Evolutionary conservation across 139 green algal species (phyloP), one percentile per base, ranked within the genome.

Genomic region (Coelastrella sp.): DNA sequence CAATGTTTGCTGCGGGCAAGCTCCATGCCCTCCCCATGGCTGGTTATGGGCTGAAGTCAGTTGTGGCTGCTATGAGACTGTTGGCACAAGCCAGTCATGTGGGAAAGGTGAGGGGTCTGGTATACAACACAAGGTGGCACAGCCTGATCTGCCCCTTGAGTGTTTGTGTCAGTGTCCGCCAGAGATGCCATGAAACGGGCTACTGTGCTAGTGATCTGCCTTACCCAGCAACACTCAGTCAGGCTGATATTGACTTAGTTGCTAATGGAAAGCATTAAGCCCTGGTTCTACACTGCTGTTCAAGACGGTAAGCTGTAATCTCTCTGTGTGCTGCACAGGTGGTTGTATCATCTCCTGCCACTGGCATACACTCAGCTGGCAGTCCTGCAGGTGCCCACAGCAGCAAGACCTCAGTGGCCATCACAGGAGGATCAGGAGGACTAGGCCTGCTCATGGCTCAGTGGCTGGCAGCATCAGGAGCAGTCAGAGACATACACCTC

Each of bases 81-180:
- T 92, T 97, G 78, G 93, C 93, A 11, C 92, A 96, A 65, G 95
- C 94, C n/a, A 71, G 71, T 23, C 93, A 96, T 83, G 92, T 95
- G 0, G 95, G 95, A 10, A 47, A 47, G 32, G 32, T 47, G 32
- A 47, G 32, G n/a, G n/a, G 32, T 47, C 32, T 47, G 32, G 32
- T 47, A 47, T 47, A 47, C 32, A 47, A 47, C 32, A 0, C 32
- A 47, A 47, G 32, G 32, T 47, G 32, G 32, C 32, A 47, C 32
- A n/a, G n/a, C n/a, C n/a, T n/a, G n/a, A n/a, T n/a, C n/a, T n/a
- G n/a, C n/a, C n/a, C n/a, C n/a, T n/a, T n/a, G n/a, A n/a, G n/a
- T 47, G 32, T 47, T 47, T 47, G 32, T 47, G 32, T 47, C 32
- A 47, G 32, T 47, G 32, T 47, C 32, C 32, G 32, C 32, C 32